These are phyloP conservation scores for Kwoniella mangroviensis DNA, from an alignment of 768 basidiomycete genomes.

Conservation along the genomic window DNA sequence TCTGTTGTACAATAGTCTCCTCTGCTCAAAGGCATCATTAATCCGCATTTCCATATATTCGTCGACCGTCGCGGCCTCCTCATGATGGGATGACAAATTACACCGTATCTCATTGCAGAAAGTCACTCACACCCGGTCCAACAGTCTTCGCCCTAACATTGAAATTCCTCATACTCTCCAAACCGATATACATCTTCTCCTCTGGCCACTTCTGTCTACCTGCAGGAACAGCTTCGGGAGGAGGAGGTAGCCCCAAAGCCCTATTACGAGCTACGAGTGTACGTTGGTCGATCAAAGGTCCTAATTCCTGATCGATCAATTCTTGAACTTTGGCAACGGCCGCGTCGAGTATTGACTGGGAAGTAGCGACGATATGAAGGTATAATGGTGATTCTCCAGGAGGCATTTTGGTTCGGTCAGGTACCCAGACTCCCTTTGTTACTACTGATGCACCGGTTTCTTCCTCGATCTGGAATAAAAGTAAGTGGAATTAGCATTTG, in stretches of 20 bases:
- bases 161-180: slow-evolving; percentile 93
- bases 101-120: background rate
- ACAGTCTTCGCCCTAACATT: slow-evolving; percentile 98
- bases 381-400: slow-evolving; percentile 93
- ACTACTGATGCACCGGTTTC: slow-evolving; percentile 90
- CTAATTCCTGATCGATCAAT: slow-evolving; percentile 59
- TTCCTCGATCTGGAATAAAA: slow-evolving; percentile 71
- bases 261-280: slow-evolving; percentile 56
- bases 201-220: slow-evolving; percentile 89
- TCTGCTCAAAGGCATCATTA: background rate
- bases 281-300: slow-evolving; percentile 59
- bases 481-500: background rate
- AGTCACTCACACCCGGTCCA: slow-evolving; percentile 75
- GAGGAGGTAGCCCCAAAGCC: slow-evolving; percentile 50
- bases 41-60: background rate
- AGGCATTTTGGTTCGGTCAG: slow-evolving; percentile 85
- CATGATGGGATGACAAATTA: too few species aligned
- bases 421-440: slow-evolving; percentile 95
- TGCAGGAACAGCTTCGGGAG: slow-evolving; percentile 27
- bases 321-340: slow-evolving; percentile 59
- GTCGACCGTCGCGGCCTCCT: too few species aligned
- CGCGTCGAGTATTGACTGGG: slow-evolving; percentile 57
- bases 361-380: slow-evolving; percentile 80
- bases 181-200: slow-evolving; percentile 84
- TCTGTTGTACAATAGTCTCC: background rate